These are phyloP conservation scores for Malus asiatica DNA, from an alignment of 306 rosid genomes.

Conservation along the genomic window DNA sequence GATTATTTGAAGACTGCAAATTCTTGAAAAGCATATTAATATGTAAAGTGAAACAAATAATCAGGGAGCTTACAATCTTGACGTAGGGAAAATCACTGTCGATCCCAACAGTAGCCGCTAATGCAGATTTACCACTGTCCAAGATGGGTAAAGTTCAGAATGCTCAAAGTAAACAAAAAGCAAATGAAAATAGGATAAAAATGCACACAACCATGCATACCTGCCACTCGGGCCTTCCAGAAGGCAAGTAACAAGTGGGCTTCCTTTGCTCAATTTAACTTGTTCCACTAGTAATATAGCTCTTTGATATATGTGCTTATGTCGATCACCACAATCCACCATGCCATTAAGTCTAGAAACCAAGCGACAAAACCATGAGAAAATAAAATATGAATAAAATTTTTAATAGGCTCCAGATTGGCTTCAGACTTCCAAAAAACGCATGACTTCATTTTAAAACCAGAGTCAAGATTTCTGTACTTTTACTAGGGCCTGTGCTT, in stretches of 20 bases:
- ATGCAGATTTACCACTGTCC: constrained; percentile 88
- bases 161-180: constrained; percentile 11
- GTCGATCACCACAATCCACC: constrained; percentile 85
- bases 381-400: neutral
- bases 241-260: constrained; percentile 90
- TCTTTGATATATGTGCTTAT: constrained; percentile 71
- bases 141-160: constrained; percentile 34
- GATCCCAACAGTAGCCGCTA: constrained; percentile 93
- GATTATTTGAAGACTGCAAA: neutral
- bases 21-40: constrained; percentile 8
- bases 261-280: constrained; percentile 92
- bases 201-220: constrained; percentile 21
- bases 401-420: neutral
- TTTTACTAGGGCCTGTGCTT: neutral
- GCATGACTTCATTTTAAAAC: neutral
- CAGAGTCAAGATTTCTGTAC: neutral
- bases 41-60: neutral
- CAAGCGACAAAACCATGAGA: constrained; percentile 9
- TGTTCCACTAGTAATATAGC: constrained; percentile 86
- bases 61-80: constrained; percentile 72
- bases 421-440: neutral
- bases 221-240: constrained; percentile 96
- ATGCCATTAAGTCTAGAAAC: constrained; percentile 72
- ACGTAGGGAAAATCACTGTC: constrained; percentile 96
- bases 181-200: neutral